Evolutionary conservation across 129 eudicot genomes (phyloP).

Genomic region (Pittosporum tobira): DNA sequence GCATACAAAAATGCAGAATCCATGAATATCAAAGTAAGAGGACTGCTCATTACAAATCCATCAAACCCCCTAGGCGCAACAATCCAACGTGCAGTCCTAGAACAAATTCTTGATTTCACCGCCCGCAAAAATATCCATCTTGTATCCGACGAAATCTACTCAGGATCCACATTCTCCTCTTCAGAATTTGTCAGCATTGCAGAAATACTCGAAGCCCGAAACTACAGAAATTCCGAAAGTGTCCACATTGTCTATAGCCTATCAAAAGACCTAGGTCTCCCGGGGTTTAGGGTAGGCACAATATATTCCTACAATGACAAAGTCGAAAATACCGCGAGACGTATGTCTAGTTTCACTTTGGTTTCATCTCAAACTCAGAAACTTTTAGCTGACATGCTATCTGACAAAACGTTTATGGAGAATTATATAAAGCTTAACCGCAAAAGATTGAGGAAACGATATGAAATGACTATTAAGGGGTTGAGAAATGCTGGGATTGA

Average conservation of each 20-base stretch:
- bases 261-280: conserved; percentile 88
- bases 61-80: conserved; percentile 94
- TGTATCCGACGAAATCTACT: conserved; percentile 87
- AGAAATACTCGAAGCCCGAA: conserved; percentile 51
- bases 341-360: conserved; percentile 90
- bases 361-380: conserved; percentile 93
- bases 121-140: conserved; percentile 67
- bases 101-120: conserved; percentile 54
- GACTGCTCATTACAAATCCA: conserved; percentile 79
- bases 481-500: conserved; percentile 58
- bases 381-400: conserved; percentile 70
- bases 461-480: conserved; percentile 64
- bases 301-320: conserved; percentile 81
- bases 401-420: conserved; percentile 46
- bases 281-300: conserved; percentile 81
- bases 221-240: conserved; percentile 54
- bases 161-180: conserved; percentile 67
- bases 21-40: conserved; percentile 62
- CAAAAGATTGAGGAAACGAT: conserved; percentile 53
- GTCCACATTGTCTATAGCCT: conserved; percentile 89
- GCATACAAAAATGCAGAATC: conserved; percentile 61
- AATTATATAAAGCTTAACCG: conserved; percentile 61
- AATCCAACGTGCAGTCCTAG: conserved; percentile 41
- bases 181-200: conserved; percentile 71
- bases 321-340: conserved; percentile 74